phyloP scores from a whole-genome alignment of 2,329 filamentous ascomycete species.

The Ophiostoma sp. region DNA sequence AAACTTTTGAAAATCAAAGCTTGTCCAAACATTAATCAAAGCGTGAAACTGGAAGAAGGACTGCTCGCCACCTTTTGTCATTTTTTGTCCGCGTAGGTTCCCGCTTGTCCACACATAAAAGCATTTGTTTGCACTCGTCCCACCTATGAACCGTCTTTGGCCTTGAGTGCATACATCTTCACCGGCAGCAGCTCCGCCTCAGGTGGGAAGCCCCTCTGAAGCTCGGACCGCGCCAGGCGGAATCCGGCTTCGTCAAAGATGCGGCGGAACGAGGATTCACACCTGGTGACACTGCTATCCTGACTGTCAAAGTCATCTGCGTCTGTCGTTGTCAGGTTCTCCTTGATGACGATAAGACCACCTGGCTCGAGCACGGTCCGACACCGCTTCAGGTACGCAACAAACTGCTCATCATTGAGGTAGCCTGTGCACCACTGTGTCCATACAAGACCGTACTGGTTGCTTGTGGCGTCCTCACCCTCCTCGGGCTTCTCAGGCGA shows the following conservation, averaged over 20 bases:
- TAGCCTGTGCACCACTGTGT: constrained; percentile 87
- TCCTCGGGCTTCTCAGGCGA: constrained; percentile 31
- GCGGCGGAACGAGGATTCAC: constrained; percentile 62
- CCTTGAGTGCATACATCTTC: constrained; percentile 69
- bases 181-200: constrained; percentile 60
- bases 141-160: constrained; percentile 28
- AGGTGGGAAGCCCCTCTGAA: constrained; percentile 65
- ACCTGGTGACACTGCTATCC: constrained; percentile 73
- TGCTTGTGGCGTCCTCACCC: constrained; percentile 20
- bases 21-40: too few species aligned
- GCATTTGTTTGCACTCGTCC: background rate
- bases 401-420: constrained; percentile 67
- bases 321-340: constrained; percentile 60
- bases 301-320: constrained; percentile 67
- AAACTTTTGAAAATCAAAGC: too few species aligned
- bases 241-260: constrained; percentile 67
- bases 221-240: constrained; percentile 61
- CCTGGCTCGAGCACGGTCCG: constrained; percentile 37
- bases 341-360: constrained; percentile 67
- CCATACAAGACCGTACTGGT: constrained; percentile 74
- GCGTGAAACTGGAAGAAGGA: too few species aligned
- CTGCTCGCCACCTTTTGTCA: too few species aligned
- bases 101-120: background rate
- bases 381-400: constrained; percentile 61
- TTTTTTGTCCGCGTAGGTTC: too few species aligned